Percentiles rank a stretch among this genome's conserved stretches.
These are phyloP conservation scores for Myotisia sp. DNA, from an alignment of 2,329 filamentous ascomycete genomes.

Conservation along the genomic window DNA sequence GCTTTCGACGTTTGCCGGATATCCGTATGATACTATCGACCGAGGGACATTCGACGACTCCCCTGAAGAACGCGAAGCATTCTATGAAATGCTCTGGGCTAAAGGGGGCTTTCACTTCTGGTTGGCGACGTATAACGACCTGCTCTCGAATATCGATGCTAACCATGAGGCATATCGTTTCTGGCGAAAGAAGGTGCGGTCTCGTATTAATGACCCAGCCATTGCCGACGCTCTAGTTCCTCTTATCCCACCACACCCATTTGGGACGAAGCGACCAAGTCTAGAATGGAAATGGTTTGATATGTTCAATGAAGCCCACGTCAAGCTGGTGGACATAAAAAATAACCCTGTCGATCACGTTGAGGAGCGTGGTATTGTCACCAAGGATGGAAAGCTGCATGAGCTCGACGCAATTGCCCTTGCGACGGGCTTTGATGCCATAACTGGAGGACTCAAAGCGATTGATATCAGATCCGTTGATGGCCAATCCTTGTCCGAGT, in stretches of 20 bases:
- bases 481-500: constrained; percentile 20
- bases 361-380: constrained; percentile 27
- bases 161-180: constrained; percentile 43
- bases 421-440: constrained; percentile 29
- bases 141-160: constrained; percentile 31
- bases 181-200: constrained; percentile 40
- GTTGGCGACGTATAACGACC: constrained; percentile 39
- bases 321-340: constrained; percentile 35
- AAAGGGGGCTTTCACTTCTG: constrained; percentile 42
- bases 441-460: constrained; percentile 25
- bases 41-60: constrained; percentile 41
- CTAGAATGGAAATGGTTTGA: constrained; percentile 41
- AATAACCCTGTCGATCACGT: constrained; percentile 29
- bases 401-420: constrained; percentile 28
- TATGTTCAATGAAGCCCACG: constrained; percentile 33
- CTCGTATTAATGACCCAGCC: constrained; percentile 37
- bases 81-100: constrained; percentile 37
- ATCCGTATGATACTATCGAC: constrained; percentile 40
- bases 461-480: constrained; percentile 22
- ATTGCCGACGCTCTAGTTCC: constrained; percentile 42
- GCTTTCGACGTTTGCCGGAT: constrained; percentile 41
- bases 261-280: constrained; percentile 39
- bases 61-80: constrained; percentile 34
- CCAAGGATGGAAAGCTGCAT: constrained; percentile 23
- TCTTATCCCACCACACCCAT: constrained; percentile 38